These are phyloP conservation scores for Cladosporium sp. DNA, from an alignment of 2,329 filamentous ascomycete species.

Conservation along the genomic window DNA sequence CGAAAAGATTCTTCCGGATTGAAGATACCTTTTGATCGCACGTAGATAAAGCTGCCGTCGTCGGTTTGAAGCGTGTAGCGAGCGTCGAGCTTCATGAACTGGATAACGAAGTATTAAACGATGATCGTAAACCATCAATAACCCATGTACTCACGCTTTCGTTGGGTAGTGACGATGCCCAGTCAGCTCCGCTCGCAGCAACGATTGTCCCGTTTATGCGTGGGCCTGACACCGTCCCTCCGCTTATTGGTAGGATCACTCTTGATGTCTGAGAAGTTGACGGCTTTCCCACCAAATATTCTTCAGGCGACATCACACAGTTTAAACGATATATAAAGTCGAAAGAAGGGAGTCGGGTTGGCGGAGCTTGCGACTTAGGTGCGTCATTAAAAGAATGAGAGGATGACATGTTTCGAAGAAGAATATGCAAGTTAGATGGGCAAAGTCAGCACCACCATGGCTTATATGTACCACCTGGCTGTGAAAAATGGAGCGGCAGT, in stretches of 20 bases:
- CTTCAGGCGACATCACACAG: slow-evolving; percentile 19
- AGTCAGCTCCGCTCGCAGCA: slow-evolving; percentile 21
- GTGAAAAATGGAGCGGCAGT: no score
- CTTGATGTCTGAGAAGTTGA: slow-evolving; percentile 13
- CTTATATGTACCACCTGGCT: no score
- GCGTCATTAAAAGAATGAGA: slow-evolving; percentile 3
- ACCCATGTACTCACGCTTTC: slow-evolving; percentile 14
- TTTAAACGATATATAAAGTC: slow-evolving; percentile 24
- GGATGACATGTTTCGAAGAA: slow-evolving; percentile 3
- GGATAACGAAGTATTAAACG: neutral
- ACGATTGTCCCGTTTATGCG: slow-evolving; percentile 18
- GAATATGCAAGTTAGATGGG: neutral
- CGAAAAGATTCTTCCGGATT: slow-evolving; percentile 5
- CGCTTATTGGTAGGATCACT: slow-evolving; percentile 21
- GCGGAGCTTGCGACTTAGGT: neutral
- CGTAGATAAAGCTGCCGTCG: slow-evolving; percentile 21
- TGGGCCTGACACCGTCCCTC: slow-evolving; percentile 21
- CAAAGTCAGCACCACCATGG: no score
- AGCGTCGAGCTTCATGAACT: slow-evolving; percentile 22
- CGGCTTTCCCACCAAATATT: slow-evolving; percentile 19
- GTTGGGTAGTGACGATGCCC: slow-evolving; percentile 16
- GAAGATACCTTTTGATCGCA: slow-evolving; percentile 21
- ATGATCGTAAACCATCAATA: neutral
- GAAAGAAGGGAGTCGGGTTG: slow-evolving; percentile 18
- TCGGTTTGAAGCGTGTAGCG: slow-evolving; percentile 22